Evolutionary conservation across 805 yeast species (phyloP), one percentile per base, ranked within the genome.

Genomic region (Candida xiaguanensis): DNA sequence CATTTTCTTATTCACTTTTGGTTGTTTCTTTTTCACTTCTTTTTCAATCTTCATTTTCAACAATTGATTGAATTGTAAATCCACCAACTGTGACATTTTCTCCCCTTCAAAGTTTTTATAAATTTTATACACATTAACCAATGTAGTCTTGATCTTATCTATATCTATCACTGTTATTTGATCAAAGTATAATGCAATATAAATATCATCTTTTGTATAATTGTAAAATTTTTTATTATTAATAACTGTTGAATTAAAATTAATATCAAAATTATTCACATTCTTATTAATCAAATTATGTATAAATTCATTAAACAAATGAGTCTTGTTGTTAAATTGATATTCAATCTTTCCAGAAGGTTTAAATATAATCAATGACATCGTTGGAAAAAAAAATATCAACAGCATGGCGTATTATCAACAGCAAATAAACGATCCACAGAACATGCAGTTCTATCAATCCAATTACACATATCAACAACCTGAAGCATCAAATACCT

Each of bases 391-490:
- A 3, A 15, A 31, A 27, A 11, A 22, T 4, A 22, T 16, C 18
- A 11, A 22, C 19, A 43, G n/a, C 27, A 68, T 67, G 73, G 66
- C 74, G 14, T 68, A 67, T 46, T 65, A 63, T 44, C 69, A 61
- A 39, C 72, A 63, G 41, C 61, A 55, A 38, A 48, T 47, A 31
- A 52, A 51, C 29, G 55, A 56, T 38, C 61, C 66, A 12, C 65
- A 56, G 37, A 65, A 65, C 46, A 57, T 65, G 60, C 70, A 64
- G 41, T 69, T 69, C 50, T 69, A 69, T 47, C 72, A 68, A 42
- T 58, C 70, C 18, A 65, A 53, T 43, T 68, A 65, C 43, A 55
- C 61, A n/a, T 34, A 57, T 20, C 60, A 44, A 46, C 63, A 52
- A 41, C 58, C 52, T 35, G 45, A 47, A 20, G 43, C 57, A 12